Evolutionary conservation across 2,329 filamentous ascomycete genomes (phyloP).

Genomic region (Calonectria leucothoes): DNA sequence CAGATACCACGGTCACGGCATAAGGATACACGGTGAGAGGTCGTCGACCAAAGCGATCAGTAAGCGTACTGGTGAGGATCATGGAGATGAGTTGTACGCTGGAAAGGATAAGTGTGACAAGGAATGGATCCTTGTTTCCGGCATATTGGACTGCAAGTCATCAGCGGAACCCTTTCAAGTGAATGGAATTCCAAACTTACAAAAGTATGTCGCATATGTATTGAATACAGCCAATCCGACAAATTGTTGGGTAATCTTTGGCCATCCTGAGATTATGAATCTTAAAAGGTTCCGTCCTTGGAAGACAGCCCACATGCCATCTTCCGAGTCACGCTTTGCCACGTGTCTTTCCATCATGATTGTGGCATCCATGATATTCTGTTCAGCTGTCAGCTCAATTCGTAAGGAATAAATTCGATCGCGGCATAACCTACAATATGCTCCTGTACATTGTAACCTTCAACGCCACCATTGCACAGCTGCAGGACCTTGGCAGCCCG

Average conservation of each 20-base stretch:
- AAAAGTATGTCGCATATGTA: conserved; percentile 31
- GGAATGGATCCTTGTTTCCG: conserved; percentile 29
- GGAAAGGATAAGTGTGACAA: conserved; percentile 23
- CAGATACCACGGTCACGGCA: conserved; percentile 22
- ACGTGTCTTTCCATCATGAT: conserved; percentile 23
- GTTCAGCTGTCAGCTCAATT: background rate
- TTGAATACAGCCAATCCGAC: conserved; percentile 29
- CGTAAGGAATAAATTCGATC: rapidly evolving
- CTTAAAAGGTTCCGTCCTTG: conserved; percentile 25
- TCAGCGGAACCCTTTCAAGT: background rate
- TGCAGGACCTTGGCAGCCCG: conserved; percentile 19
- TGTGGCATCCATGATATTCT: conserved; percentile 25
- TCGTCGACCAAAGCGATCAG: conserved; percentile 23
- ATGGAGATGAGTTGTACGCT: conserved; percentile 27
- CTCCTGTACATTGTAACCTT: conserved; percentile 25
- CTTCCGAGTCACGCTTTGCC: conserved; percentile 14
- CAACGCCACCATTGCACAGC: conserved; percentile 17
- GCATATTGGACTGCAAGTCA: conserved; percentile 22
- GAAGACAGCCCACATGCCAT: conserved; percentile 23
- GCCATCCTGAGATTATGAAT: conserved; percentile 26
- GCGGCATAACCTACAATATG: conserved; percentile 17
- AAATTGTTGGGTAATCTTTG: conserved; percentile 29
- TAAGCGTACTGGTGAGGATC: conserved; percentile 23
- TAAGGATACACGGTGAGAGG: conserved; percentile 25
- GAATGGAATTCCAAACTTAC: background rate